phyloP scores from a whole-genome alignment of 129 eudicot genomes.

The Escallonia rubra region DNA sequence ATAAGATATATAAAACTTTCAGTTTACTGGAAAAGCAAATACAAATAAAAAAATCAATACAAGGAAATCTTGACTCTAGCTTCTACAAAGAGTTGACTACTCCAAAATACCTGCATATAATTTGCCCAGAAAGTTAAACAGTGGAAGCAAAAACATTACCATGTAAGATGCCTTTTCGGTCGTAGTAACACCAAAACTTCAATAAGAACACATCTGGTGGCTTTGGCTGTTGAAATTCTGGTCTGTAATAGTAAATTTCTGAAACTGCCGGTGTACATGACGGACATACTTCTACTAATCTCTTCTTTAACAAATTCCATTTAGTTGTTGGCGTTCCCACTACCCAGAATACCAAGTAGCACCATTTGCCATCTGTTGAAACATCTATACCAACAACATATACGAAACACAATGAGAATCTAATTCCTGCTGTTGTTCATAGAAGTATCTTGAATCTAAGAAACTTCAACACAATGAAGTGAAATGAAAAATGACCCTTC shows the following conservation, averaged over 20 bases:
- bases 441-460: neutral
- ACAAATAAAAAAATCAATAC: neutral
- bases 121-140: neutral
- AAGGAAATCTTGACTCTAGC: neutral
- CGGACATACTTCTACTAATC: slow-evolving; percentile 61
- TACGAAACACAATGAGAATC: neutral
- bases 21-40: neutral
- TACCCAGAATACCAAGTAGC: slow-evolving; percentile 70
- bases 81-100: slow-evolving; percentile 10
- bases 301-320: slow-evolving; percentile 51
- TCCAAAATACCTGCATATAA: neutral
- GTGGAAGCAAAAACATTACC: slow-evolving; percentile 26
- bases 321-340: slow-evolving; percentile 49
- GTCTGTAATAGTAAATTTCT: slow-evolving; percentile 44
- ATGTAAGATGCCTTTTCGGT: slow-evolving; percentile 60
- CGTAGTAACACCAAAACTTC: slow-evolving; percentile 62
- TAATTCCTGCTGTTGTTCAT: neutral
- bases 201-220: slow-evolving; percentile 52
- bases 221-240: slow-evolving; percentile 58
- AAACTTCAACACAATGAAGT: no score
- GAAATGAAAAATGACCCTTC: neutral
- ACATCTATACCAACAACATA: slow-evolving; percentile 32
- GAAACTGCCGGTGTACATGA: slow-evolving; percentile 46
- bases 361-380: slow-evolving; percentile 78
- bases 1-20: neutral